Evolutionary conservation across 2,329 filamentous ascomycete species (phyloP).

Genomic region (Ascochyta koolunga): DNA sequence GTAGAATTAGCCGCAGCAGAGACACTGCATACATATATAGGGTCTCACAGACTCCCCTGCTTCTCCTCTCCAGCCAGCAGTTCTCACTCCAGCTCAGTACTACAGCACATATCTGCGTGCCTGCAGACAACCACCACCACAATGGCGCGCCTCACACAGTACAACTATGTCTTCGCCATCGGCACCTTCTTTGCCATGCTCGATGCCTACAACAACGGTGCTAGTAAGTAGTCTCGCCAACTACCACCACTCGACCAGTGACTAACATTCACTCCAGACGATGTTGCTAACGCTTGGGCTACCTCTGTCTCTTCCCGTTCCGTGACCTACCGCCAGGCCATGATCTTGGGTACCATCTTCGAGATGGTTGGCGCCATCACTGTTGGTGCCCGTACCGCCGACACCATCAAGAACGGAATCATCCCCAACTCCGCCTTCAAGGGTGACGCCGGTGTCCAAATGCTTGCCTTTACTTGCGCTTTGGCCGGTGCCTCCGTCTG

Average conservation of each 20-base stretch:
- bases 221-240: conserved; percentile 61
- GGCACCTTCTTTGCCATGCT: conserved; percentile 78
- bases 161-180: conserved; percentile 75
- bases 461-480: conserved; percentile 63
- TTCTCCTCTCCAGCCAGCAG: conserved; percentile 25
- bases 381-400: conserved; percentile 62
- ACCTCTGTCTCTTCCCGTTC: conserved; percentile 83
- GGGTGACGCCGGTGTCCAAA: conserved; percentile 55
- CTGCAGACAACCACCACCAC: conserved; percentile 17
- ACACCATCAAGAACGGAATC: conserved; percentile 78
- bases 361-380: conserved; percentile 56
- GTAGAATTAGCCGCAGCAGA: conserved; percentile 19
- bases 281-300: conserved; percentile 85
- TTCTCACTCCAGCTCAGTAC: conserved; percentile 20
- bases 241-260: background rate
- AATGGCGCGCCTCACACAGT: conserved; percentile 47
- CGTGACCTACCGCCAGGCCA: conserved; percentile 69
- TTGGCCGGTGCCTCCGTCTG: conserved; percentile 70
- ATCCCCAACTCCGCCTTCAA: conserved; percentile 55
- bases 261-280: conserved; percentile 57
- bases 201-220: conserved; percentile 80
- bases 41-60: conserved; percentile 17
- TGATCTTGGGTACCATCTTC: conserved; percentile 54
- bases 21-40: conserved; percentile 28
- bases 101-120: conserved; percentile 20